These are phyloP conservation scores for Alternaria arborescens DNA, from an alignment of 2,329 filamentous ascomycete genomes.

Conservation along the genomic window DNA sequence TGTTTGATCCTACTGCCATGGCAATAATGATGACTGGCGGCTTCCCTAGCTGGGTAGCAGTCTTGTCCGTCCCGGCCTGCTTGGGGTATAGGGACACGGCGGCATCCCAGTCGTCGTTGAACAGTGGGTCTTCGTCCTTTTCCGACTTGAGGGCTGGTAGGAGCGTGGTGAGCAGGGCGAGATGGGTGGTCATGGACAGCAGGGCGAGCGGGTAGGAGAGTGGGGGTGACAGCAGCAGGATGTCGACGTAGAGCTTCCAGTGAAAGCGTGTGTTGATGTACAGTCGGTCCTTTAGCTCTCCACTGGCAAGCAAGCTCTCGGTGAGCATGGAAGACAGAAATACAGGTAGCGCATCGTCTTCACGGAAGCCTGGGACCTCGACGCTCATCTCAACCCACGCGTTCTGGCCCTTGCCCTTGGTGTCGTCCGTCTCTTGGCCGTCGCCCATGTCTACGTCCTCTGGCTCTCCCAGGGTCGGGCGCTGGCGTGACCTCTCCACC, in stretches of 20 bases:
- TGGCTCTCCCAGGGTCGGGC: constrained; percentile 31
- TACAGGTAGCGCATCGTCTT: constrained; percentile 88
- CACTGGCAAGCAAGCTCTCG: constrained; percentile 82
- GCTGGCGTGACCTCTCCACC: constrained; percentile 74
- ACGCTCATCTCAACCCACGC: constrained; percentile 89
- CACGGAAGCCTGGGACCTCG: constrained; percentile 88
- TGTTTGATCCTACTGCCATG: constrained; percentile 82
- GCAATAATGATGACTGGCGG: constrained; percentile 93
- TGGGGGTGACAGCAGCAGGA: constrained; percentile 90
- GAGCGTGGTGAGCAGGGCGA: constrained; percentile 87
- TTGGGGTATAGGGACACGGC: constrained; percentile 78
- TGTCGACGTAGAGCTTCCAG: constrained; percentile 95
- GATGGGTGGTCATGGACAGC: constrained; percentile 89
- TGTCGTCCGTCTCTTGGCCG: constrained; percentile 38
- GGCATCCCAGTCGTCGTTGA: constrained; percentile 96
- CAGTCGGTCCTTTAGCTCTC: constrained; percentile 71
- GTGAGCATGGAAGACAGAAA: constrained; percentile 88
- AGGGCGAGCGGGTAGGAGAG: constrained; percentile 92
- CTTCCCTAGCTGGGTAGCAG: constrained; percentile 52
- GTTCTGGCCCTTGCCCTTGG: constrained; percentile 61
- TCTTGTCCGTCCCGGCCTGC: constrained; percentile 33
- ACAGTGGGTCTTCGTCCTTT: constrained; percentile 93
- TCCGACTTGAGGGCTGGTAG: constrained; percentile 87
- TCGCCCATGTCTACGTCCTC: constrained; percentile 54
- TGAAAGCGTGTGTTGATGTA: constrained; percentile 92